Evolutionary conservation across 805 yeast species (phyloP), one percentile per base, ranked within the genome.

Genomic region (Teunomyces barrocoloradensis): DNA sequence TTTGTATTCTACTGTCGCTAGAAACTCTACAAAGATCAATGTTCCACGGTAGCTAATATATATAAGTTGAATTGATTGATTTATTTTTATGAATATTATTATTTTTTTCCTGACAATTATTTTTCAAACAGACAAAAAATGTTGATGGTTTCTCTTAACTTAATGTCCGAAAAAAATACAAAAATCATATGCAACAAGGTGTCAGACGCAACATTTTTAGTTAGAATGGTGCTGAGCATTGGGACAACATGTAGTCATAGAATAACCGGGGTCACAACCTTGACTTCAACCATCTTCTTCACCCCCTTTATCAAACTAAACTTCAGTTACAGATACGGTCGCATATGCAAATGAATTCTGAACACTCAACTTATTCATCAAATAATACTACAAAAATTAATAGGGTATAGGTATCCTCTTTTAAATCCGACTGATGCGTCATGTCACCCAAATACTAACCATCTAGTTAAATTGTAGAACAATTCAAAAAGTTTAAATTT

Each of bases 21-120:
- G 40, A 10, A n/a, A 37, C 15, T 10, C 40, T 23, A 12, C 18
- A 29, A 23, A 23, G 40, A 21, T 37, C 40, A 37, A 37, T 37
- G 40, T 37, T 37, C 40, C 40, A 37, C 40, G n/a, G 40, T 37
- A 21, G 18, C 40, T 23, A 37, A 37, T 37, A 37, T 37, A 37
- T 37, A 21, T 37, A 35, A 35, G 40, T 20, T 37, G 40, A 13
- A 37, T 23, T 37, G 40, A 12, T 37, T 37, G 40, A 37, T 37
- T 37, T 37, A 37, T 37, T 37, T 37, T 37, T 37, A 12, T 21
- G n/a, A 10, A 37, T 35, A 18, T 11, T 37, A 20, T 37, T 37
- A 20, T 37, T 37, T 37, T 25, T 37, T 21, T n/a, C 28, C 40
- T 32, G 34, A 15, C 25, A 23, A 37, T 18, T 37, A 37, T 37